These are phyloP conservation scores for Nadsonia fulvescens DNA, from an alignment of 805 yeast species.

Conservation along the genomic window DNA sequence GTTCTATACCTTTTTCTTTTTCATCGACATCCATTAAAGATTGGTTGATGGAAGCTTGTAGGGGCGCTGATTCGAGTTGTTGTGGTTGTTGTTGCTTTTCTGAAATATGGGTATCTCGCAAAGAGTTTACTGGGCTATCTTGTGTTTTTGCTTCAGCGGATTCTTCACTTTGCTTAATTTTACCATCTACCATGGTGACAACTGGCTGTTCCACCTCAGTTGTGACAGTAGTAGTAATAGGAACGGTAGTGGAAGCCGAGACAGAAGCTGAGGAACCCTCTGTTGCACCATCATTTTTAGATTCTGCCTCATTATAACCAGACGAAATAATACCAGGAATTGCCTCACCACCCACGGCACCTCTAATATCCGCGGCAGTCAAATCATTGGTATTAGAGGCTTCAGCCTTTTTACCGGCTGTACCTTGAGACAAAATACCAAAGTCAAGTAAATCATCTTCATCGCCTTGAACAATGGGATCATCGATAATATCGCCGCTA, in stretches of 20 bases:
- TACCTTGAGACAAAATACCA: constrained; percentile 16
- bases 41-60: too few relatives aligned
- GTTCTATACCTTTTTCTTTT: too few relatives aligned
- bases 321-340: constrained; percentile 24
- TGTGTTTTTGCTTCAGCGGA: constrained; percentile 1
- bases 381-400: constrained; percentile 17
- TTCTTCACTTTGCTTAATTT: constrained; percentile 1
- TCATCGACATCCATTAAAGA: too few relatives aligned
- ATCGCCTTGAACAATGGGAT: constrained; percentile 15
- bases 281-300: constrained; percentile 1
- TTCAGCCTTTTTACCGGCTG: constrained; percentile 9
- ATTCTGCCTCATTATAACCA: background rate
- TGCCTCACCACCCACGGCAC: constrained; percentile 34
- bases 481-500: constrained; percentile 6
- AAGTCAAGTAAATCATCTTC: constrained; percentile 29
- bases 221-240: constrained; percentile 1
- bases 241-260: background rate
- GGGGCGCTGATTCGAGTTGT: too few relatives aligned
- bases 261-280: constrained; percentile 2
- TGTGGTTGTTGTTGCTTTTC: too few relatives aligned
- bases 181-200: constrained; percentile 1
- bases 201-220: constrained; percentile 2
- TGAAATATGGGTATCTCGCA: too few relatives aligned
- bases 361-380: constrained; percentile 32
- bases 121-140: too few relatives aligned